Base-by-base conservation (phyloP, 441 rosid species). In the Manihot esculenta region DNA sequence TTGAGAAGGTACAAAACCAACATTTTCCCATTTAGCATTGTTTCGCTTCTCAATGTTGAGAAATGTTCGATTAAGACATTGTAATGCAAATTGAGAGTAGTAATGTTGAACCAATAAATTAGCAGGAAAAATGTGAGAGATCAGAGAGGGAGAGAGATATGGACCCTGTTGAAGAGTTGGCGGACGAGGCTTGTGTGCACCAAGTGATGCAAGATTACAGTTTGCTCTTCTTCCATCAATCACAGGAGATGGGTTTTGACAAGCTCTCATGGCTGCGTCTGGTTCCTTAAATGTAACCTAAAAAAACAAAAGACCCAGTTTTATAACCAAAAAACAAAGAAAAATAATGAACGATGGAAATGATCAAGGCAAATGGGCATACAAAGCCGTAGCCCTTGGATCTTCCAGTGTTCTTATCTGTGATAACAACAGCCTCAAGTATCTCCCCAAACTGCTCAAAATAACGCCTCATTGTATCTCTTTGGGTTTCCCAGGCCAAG, bases 321-420 rank as follows among this genome's bases (percentile, higher is more conserved):
- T 58, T 54, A 48, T 21, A 17, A 30, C 11, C 59, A 64, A 11
- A 59, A 21, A 47, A 24, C 9, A 0, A 47, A 54, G 1, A 10
- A 23, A 45, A 48, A 51, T 1, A 63, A 38, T 38, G 42, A 10
- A 2, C 0, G 10, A 45, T 35, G 44, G 3, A 41, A 18, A 21
- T 8, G 11, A 56, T 11, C 13, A 15, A n/a, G 14, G 27, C 1
- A 72, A 17, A 44, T 54, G 53, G 56, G 61, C 92, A 75, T 86
- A 95, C 98, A 81, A 93, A 95, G 53, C 99, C 98, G 72, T 93
- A 95, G 30, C 99, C 99, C 83, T 93, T 93, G 73, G 99, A 95
- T 84, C 93, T 87, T 44, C 98, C 97, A 13, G 98, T 92, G 79
- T 89, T 84, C 88, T 93, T 95, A 48, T 93, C 98, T 59, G 93